Base-by-base conservation (phyloP, 305 asterid species). In the Fraxinus albicans region DNA sequence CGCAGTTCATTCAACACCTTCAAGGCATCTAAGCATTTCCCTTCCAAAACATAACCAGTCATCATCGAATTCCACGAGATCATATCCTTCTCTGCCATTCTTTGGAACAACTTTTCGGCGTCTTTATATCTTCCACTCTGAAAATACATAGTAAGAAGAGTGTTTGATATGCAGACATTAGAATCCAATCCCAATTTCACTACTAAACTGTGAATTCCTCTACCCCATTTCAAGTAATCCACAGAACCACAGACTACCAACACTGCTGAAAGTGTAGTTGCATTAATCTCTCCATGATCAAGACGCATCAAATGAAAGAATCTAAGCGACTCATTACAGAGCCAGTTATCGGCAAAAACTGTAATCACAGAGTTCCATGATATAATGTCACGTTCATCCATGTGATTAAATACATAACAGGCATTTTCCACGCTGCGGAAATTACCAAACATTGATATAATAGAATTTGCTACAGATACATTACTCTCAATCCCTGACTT, bases 351-450 rank as follows among this genome's bases (percentile, higher is more conserved):
- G 70, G 94, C 91, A 74, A 83, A 92, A 55, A 91, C 93, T 21
- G 95, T 92, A 81, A 95, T 91, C 73, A 95, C 75, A 7, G 98
- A 95, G 88, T 95, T 95, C 98, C 98, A 95, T 0, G 98, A 93
- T 82, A 95, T 90, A 17, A 90, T 91, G 85, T 95, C 97, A 3
- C 19, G 91, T 38, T 89, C 91, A 40, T 87, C 85, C 95, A 95
- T 88, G 82, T 58, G 79, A 79, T 90, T 76, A 73, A 95, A 95
- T 63, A 92, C 88, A 88, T 85, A 85, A 60, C 55, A 76, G 78
- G 96, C 92, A 17, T 88, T 86, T 58, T 89, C 90, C 10, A 90
- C 78, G 82, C 83, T 82, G 75, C 89, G 79, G 84, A 88, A 92
- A 84, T 88, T 78, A 77, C 96, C 92, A 80, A 92, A 91, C 79